Evolutionary conservation across 2,329 filamentous ascomycete genomes (phyloP).

Genomic region (Geosmithia putterillii): DNA sequence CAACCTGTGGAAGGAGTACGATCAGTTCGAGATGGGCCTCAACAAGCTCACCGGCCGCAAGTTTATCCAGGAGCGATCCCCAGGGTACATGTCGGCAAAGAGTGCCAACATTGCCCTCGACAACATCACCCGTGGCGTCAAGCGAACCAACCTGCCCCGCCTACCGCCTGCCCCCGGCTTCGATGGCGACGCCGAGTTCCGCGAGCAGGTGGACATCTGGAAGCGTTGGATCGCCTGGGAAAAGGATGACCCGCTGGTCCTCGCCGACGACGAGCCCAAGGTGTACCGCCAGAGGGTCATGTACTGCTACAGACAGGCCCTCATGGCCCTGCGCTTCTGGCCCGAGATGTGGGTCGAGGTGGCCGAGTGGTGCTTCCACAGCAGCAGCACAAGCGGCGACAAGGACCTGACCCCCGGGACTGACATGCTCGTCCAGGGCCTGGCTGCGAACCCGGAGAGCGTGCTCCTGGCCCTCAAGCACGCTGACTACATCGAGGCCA

Average conservation of each 20-base stretch:
- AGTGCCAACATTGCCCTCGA: constrained; percentile 84
- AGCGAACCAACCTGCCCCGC: constrained; percentile 65
- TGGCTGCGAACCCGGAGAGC: constrained; percentile 85
- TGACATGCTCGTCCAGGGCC: constrained; percentile 70
- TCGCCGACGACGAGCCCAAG: constrained; percentile 68
- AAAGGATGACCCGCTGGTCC: constrained; percentile 78
- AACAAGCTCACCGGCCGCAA: constrained; percentile 93
- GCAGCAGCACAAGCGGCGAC: constrained; percentile 29
- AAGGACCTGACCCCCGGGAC: constrained; percentile 53
- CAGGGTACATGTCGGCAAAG: constrained; percentile 91
- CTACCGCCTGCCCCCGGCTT: constrained; percentile 78
- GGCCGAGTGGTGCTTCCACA: constrained; percentile 81
- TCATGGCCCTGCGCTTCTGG: constrained; percentile 90
- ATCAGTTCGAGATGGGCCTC: constrained; percentile 85
- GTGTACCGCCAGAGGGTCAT: constrained; percentile 68
- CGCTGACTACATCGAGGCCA: constrained; percentile 75
- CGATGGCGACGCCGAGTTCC: constrained; percentile 75
- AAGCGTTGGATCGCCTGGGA: constrained; percentile 93
- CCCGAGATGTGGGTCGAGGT: constrained; percentile 94
- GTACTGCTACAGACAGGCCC: constrained; percentile 84
- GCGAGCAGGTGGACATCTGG: constrained; percentile 78
- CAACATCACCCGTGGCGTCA: constrained; percentile 67
- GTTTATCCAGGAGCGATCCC: constrained; percentile 84
- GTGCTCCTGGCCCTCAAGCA: constrained; percentile 81
- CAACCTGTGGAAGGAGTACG: constrained; percentile 91